Base-by-base conservation (phyloP, 768 basidiomycete genomes). In the Lactarius quietus region DNA sequence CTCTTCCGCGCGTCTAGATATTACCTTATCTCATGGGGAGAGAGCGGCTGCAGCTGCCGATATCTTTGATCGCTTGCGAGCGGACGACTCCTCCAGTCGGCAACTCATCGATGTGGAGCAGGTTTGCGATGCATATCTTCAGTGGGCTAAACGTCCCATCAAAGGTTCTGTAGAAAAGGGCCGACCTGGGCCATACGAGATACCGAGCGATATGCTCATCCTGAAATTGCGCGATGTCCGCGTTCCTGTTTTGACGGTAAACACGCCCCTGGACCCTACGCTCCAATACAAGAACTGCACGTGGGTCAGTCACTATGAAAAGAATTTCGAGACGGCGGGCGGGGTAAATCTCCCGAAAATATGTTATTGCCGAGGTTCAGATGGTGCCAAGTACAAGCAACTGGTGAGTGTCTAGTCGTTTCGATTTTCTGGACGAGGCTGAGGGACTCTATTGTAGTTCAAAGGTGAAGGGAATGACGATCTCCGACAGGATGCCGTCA, bases 401-500 rank as follows among this genome's bases (percentile, higher is more conserved):
- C 73, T 99, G 74, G 96, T 95, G 69, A 72, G 88, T 75, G 15
- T 23, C 10, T n/a, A 10, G 3, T n/a, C 9, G 41, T 26, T 56
- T 56, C 12, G 38, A 23, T n/a, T 48, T 10, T 45, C 6, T 6
- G 29, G 15, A 14, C 28, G 38, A 43, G 18, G 14, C 55, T 70
- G 52, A 67, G 39, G 6, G 2, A 33, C 3, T 7, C 58, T 29
- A 39, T 57, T 57, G 6, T 67, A 96, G 93, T 95, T 94, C 78
- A 98, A 99, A 74, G 93, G 93, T 4, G 86, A 90, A 77, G 90
- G 90, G 10, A 81, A 85, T 12, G 97, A 99, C 70, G 97, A 99
- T 71, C 74, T 97, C 54, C 87, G 97, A 45, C 97, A 99, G 76
- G 97, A 99, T 73, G 95, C 95, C 1, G 94, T 98, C 59, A 98